Percentiles rank a stretch among this genome's conserved stretches.
Conservation (phyloP, 2,329 filamentous ascomycete species). For the Alternaria brassicae region DNA sequence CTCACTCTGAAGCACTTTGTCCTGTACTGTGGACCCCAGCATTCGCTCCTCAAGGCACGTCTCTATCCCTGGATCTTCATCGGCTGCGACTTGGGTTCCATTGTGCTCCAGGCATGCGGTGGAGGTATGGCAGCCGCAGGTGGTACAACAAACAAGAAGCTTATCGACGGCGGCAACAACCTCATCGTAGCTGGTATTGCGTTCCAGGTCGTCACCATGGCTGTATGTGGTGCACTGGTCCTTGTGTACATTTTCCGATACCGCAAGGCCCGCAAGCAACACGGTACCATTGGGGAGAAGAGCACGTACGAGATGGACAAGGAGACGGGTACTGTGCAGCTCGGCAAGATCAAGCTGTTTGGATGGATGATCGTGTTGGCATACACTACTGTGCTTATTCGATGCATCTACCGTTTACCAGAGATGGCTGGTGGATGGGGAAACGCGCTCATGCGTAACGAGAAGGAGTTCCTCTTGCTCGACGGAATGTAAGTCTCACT, state of each 20-base stretch:
- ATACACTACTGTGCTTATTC: constrained; percentile 54
- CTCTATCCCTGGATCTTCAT: constrained; percentile 66
- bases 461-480: constrained; percentile 56
- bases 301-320: constrained; percentile 33
- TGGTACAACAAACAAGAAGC: constrained; percentile 34
- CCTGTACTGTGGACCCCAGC: constrained; percentile 52
- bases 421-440: constrained; percentile 56
- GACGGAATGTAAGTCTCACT: constrained; percentile 51
- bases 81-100: constrained; percentile 61
- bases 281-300: constrained; percentile 27
- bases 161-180: constrained; percentile 56
- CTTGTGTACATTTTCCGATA: constrained; percentile 43
- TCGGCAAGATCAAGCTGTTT: constrained; percentile 33
- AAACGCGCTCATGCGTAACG: constrained; percentile 54
- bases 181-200: constrained; percentile 64
- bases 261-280: constrained; percentile 23
- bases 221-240: constrained; percentile 54
- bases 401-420: constrained; percentile 56
- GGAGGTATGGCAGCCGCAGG: constrained; percentile 61
- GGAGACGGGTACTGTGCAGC: constrained; percentile 23
- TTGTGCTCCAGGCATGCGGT: constrained; percentile 63
- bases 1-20: constrained; percentile 58
- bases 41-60: constrained; percentile 48
- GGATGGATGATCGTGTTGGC: constrained; percentile 43
- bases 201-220: constrained; percentile 61